These are phyloP conservation scores for Endoconidiophora laricicola DNA, from an alignment of 2,329 filamentous ascomycete species.

Conservation along the genomic window DNA sequence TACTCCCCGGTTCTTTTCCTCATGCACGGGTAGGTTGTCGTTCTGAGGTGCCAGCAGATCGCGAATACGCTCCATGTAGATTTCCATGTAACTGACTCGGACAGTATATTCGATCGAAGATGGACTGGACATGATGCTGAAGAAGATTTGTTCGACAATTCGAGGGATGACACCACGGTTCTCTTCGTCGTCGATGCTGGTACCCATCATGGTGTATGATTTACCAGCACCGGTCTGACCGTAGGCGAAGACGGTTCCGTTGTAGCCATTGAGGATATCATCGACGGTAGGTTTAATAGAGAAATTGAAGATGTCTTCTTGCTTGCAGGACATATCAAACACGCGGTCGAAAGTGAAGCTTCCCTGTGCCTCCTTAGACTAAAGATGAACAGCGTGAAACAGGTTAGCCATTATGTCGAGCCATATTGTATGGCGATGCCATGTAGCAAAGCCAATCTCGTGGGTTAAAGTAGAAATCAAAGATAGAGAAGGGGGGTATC, in stretches of 20 bases:
- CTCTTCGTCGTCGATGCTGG: conserved; percentile 77
- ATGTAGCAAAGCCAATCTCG: conserved; percentile 13
- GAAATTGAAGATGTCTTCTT: conserved; percentile 93
- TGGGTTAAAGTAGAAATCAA: no score
- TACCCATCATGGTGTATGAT: conserved; percentile 77
- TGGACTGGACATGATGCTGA: conserved; percentile 80
- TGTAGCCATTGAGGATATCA: conserved; percentile 97
- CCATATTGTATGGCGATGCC: conserved; percentile 12
- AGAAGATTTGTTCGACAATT: conserved; percentile 95
- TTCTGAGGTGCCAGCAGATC: conserved; percentile 86
- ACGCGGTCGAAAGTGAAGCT: conserved; percentile 95
- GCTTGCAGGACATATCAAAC: conserved; percentile 83
- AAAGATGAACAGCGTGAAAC: conserved; percentile 12
- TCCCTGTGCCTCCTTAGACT: conserved; percentile 71
- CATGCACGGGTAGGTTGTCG: conserved; percentile 93
- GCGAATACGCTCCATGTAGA: conserved; percentile 97
- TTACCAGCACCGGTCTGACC: conserved; percentile 97
- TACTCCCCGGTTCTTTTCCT: conserved; percentile 89
- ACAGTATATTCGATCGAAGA: conserved; percentile 98
- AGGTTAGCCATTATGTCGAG: not conserved
- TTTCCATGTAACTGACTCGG: conserved; percentile 97
- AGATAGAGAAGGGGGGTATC: no score
- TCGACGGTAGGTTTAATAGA: conserved; percentile 92
- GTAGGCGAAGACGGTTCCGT: conserved; percentile 96
- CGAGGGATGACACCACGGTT: conserved; percentile 89